Conservation (phyloP, 2,329 filamentous ascomycete genomes). For the Talaromyces sp. region DNA sequence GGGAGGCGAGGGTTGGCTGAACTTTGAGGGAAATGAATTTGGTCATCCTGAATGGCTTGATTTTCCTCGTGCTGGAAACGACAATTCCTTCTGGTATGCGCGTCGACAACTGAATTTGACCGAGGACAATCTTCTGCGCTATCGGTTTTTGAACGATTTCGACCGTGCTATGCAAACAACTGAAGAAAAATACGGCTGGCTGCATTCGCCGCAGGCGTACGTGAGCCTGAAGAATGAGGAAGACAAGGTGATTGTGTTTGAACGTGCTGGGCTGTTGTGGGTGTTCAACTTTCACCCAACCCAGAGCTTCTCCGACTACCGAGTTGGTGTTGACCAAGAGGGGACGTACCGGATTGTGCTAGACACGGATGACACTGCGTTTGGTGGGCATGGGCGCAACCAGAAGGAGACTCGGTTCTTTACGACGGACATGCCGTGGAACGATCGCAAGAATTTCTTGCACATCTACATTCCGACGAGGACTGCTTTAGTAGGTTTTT, state of each 20-base stretch:
- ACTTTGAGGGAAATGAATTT: conserved; percentile 98
- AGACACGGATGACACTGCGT: conserved; percentile 70
- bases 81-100: conserved; percentile 92
- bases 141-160: conserved; percentile 88
- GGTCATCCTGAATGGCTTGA: conserved; percentile 99
- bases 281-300: conserved; percentile 93
- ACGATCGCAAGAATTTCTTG: conserved; percentile 79
- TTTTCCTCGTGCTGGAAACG: conserved; percentile 88
- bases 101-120: conserved; percentile 89
- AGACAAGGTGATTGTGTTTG: conserved; percentile 95
- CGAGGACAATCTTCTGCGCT: conserved; percentile 79
- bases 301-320: conserved; percentile 83
- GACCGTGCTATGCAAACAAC: conserved; percentile 85
- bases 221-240: conserved; percentile 88
- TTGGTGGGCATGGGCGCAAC: conserved; percentile 75
- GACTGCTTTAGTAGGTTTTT: conserved; percentile 66
- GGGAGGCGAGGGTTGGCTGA: conserved; percentile 94
- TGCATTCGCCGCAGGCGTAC: conserved; percentile 79
- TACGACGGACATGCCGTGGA: conserved; percentile 87
- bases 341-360: conserved; percentile 86
- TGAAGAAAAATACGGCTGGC: conserved; percentile 88
- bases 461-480: conserved; percentile 86
- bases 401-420: conserved; percentile 82
- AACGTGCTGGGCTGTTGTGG: conserved; percentile 83
- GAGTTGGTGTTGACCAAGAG: conserved; percentile 76